These are phyloP conservation scores for Pichia gijzeniarum DNA, from an alignment of 805 yeast genomes.

Conservation along the genomic window DNA sequence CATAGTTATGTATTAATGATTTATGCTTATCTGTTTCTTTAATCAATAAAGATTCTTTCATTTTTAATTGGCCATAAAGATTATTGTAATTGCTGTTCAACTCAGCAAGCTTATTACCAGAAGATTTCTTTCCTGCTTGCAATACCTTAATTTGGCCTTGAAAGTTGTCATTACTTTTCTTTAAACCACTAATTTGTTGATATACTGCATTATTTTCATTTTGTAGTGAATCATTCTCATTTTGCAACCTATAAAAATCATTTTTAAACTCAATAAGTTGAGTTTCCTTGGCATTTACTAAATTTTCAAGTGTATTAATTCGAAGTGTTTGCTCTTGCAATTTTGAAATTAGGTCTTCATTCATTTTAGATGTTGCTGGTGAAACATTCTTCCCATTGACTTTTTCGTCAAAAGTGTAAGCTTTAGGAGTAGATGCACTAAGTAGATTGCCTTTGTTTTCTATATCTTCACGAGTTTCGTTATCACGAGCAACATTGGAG, in stretches of 20 bases:
- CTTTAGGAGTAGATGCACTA: slow-evolving; percentile 8
- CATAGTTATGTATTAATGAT: not conserved
- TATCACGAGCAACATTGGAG: too few relatives aligned
- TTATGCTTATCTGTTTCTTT: slow-evolving; percentile 6
- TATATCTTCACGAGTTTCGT: not conserved
- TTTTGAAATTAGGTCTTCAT: not conserved
- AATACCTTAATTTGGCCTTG: not conserved
- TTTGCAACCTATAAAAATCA: not conserved
- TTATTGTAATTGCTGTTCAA: not conserved
- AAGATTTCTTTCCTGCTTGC: not conserved
- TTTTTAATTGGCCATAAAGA: not conserved
- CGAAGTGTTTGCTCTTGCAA: slow-evolving; percentile 1
- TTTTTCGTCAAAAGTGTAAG: not conserved
- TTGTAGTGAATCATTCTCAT: not conserved
- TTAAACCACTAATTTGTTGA: not conserved
- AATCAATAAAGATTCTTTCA: not conserved
- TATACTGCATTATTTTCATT: not conserved
- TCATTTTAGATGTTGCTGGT: not conserved
- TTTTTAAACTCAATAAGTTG: not conserved
- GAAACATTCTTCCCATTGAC: not conserved
- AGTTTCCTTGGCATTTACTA: not conserved
- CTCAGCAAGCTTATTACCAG: not conserved
- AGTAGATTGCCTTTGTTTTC: not conserved
- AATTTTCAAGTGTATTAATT: not conserved
- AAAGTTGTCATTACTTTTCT: not conserved